phyloP scores from a whole-genome alignment of 306 rosid species.

The Dalbergia cochinchinensis region DNA sequence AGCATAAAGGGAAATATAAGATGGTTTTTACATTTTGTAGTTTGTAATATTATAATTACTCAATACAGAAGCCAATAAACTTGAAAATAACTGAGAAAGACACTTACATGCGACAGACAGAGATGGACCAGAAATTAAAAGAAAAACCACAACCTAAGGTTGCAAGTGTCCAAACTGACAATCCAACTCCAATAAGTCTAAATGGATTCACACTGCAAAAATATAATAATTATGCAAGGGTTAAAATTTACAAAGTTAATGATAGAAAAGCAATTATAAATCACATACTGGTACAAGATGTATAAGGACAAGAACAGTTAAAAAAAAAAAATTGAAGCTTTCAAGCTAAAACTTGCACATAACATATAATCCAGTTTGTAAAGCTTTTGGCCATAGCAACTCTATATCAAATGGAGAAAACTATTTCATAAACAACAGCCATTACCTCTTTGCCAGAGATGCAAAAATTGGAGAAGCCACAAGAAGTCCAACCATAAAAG shows the following conservation, averaged over 20 bases:
- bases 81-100: constrained; percentile 22
- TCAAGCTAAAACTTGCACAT: constrained; percentile 2
- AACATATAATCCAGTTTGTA: neutral
- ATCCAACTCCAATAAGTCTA: constrained; percentile 93
- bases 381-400: constrained; percentile 22
- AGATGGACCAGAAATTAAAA: constrained; percentile 87
- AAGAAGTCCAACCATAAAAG: constrained; percentile 87
- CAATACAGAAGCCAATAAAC: constrained; percentile 21
- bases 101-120: constrained; percentile 81
- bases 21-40: constrained; percentile 11
- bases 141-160: constrained; percentile 75
- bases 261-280: constrained; percentile 15
- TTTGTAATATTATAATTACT: constrained; percentile 1
- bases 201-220: constrained; percentile 83
- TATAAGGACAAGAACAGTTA: constrained; percentile 24
- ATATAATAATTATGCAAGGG: constrained; percentile 32
- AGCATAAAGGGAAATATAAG: constrained; percentile 12
- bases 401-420: constrained; percentile 21
- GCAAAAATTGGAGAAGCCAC: constrained; percentile 81
- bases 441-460: constrained; percentile 69
- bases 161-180: constrained; percentile 88
- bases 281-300: neutral
- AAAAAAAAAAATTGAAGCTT: neutral
- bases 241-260: constrained; percentile 20
- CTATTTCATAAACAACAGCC: neutral